Evolutionary conservation across 1,284 basidiomycete genomes (phyloP), one percentile per base, ranked within the genome.

Genomic region (Tilletia walkeri): DNA sequence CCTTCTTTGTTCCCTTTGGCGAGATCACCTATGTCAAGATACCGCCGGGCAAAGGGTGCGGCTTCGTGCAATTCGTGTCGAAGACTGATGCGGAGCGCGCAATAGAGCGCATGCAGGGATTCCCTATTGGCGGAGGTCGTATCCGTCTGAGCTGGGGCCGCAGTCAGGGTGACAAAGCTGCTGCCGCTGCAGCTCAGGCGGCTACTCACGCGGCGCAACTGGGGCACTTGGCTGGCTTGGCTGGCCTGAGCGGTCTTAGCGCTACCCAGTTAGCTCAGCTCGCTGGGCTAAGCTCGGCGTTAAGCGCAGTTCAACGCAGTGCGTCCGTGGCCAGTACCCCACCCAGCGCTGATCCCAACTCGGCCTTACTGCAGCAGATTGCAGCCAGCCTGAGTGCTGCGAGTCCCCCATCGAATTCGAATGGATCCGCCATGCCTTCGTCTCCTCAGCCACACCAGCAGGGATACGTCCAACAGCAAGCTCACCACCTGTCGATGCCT

Each of bases 41-140:
- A 6, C 94, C 94, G 2, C 91, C 93, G 36, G 93, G 93, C 66
- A 96, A 96, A 82, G 92, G 94, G 73, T 96, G 94, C 79, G 94
- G 94, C 0, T 97, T 97, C 78, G 94, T 97, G 38, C 94, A 95
- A 84, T 96, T 93, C 80, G 91, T 95, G 36, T 88, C 90, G 75
- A 95, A 96, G 85, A 89, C 89, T 12, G 94, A 96, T 84, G 94
- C 94, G 5, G 93, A 95, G 82, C 87, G 88, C 36, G 94, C 94
- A 2, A 96, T 97, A 76, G 91, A 94, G 84, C 92, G 92, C 84
- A 94, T 96, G 93, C 94, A 96, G 85, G 93, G 93, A 30, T 96
- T 94, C 84, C 92, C 92, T 5, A 90, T 96, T 76, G 92, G 92
- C 61, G 93, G 92, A 69, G 82, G 82, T 73, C 88, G 92, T 75